Evolutionary conservation across 2,329 filamentous ascomycete species (phyloP).

Genomic region (Claviceps purpurea): DNA sequence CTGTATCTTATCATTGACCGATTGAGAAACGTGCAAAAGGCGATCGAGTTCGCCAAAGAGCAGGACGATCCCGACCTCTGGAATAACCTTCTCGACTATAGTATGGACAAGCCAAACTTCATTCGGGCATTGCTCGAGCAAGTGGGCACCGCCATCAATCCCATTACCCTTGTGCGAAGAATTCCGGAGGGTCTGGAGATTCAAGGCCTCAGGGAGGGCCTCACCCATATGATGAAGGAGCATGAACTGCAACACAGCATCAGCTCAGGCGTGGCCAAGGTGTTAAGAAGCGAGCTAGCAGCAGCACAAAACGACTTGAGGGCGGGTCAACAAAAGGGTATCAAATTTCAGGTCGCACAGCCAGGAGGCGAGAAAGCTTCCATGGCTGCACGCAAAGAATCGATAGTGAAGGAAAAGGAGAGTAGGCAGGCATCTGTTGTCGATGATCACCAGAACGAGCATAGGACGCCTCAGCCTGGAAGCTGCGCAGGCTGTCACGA

Average conservation of each 20-base stretch:
- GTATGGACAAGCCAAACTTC: constrained; percentile 94
- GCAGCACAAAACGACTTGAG: constrained; percentile 70
- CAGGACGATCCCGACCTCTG: constrained; percentile 87
- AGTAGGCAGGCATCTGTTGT: background rate
- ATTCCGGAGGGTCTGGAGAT: constrained; percentile 93
- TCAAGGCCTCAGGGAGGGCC: constrained; percentile 73
- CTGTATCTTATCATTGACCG: constrained; percentile 87
- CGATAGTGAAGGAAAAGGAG: constrained; percentile 11
- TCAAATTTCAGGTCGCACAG: constrained; percentile 70
- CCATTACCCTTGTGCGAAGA: constrained; percentile 74
- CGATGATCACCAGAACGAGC: constrained; percentile 12
- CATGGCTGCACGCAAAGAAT: constrained; percentile 12
- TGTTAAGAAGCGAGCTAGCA: constrained; percentile 77
- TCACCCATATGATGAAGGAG: constrained; percentile 85
- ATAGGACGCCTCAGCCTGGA: constrained; percentile 30
- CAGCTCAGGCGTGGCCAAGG: constrained; percentile 74
- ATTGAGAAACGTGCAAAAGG: constrained; percentile 80
- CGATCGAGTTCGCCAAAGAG: constrained; percentile 87
- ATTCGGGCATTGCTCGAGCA: constrained; percentile 86
- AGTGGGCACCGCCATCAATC: constrained; percentile 86
- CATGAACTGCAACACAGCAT: constrained; percentile 94
- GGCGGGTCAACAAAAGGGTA: constrained; percentile 65
- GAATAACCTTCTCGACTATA: constrained; percentile 89
- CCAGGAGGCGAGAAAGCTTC: constrained; percentile 27
- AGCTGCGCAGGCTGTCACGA: constrained; percentile 47